Percentiles rank a stretch among this genome's conserved stretches.
These are phyloP conservation scores for Huntiella omanensis DNA, from an alignment of 2,329 filamentous ascomycete genomes.

Conservation along the genomic window DNA sequence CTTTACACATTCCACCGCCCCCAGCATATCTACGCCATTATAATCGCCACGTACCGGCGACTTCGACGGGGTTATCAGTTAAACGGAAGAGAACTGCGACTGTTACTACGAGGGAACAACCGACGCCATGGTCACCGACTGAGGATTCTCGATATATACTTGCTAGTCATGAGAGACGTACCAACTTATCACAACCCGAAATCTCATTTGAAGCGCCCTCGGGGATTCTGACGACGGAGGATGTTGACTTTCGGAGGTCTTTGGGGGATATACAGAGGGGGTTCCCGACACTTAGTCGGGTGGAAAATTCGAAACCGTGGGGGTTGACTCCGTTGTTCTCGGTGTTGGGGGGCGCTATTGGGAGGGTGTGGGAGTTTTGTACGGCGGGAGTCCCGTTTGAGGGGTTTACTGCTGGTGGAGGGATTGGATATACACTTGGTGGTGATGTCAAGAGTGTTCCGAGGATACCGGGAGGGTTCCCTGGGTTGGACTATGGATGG, in stretches of 20 bases:
- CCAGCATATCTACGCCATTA: no score
- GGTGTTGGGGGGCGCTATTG: conserved; percentile 47
- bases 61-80: background rate
- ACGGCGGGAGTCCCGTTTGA: conserved; percentile 42
- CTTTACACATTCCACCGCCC: no score
- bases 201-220: conserved; percentile 23
- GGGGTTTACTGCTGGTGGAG: conserved; percentile 76
- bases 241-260: conserved; percentile 34
- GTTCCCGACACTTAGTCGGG: background rate
- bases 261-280: conserved; percentile 24
- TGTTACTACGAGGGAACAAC: background rate
- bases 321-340: conserved; percentile 27
- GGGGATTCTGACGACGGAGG: conserved; percentile 23
- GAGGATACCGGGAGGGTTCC: conserved; percentile 11
- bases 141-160: conserved; percentile 21
- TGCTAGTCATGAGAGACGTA: conserved; percentile 22
- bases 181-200: conserved; percentile 15
- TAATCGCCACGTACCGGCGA: no score
- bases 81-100: conserved; percentile 5
- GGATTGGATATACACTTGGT: conserved; percentile 46
- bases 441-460: conserved; percentile 11
- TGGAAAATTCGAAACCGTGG: background rate
- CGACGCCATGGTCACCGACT: background rate
- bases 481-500: conserved; percentile 11
- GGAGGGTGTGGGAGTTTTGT: conserved; percentile 76